Conservation (phyloP, 805 yeast genomes). For the Geotrichum ghanense region DNA sequence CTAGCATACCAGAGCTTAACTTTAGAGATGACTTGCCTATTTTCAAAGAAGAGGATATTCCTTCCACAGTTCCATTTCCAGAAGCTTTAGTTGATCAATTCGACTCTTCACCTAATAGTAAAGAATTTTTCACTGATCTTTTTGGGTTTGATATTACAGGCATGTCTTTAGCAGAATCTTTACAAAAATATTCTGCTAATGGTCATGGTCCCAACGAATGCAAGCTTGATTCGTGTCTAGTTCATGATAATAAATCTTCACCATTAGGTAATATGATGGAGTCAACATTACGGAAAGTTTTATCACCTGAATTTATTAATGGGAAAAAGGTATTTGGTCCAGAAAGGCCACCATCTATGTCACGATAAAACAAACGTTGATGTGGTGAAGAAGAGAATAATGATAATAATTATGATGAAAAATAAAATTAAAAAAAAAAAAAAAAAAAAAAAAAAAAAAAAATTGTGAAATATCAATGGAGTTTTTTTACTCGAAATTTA, state of each 20-base stretch:
- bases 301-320: constrained; percentile 2
- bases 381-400: too few relatives aligned
- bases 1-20: too few relatives aligned
- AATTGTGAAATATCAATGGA: too few relatives aligned
- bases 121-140: constrained; percentile 5
- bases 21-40: background rate
- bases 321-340: constrained; percentile 6
- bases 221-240: constrained; percentile 4
- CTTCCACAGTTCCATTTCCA: constrained; percentile 2
- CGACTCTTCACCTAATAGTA: background rate
- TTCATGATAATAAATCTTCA: constrained; percentile 3
- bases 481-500: too few relatives aligned
- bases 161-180: constrained; percentile 4
- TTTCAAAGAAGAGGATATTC: background rate
- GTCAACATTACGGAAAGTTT: background rate
- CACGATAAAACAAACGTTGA: background rate
- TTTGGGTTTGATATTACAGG: constrained; percentile 11
- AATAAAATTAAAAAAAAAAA: too few relatives aligned
- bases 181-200: constrained; percentile 1
- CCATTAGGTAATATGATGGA: background rate
- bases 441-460: too few relatives aligned
- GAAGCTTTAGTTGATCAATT: background rate
- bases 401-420: too few relatives aligned
- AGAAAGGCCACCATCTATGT: constrained; percentile 7
- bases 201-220: background rate